phyloP scores from a whole-genome alignment of 1,139 yeast genomes.

The Magnusiomyces suaveolens region DNA sequence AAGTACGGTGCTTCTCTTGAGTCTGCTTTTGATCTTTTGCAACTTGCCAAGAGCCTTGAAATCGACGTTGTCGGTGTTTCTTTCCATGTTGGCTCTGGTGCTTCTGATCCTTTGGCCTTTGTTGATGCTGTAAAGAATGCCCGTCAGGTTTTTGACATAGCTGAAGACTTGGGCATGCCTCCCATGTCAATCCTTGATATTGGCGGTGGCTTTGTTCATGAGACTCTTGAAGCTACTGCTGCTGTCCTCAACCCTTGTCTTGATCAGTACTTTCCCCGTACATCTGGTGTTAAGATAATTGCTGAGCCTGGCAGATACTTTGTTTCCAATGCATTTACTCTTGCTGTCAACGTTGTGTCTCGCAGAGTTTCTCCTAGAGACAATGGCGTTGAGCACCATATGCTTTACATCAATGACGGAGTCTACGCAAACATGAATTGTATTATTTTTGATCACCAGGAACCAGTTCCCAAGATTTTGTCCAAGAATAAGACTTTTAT shows the following conservation, averaged over 20 bases:
- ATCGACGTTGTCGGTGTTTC: conserved; percentile 75
- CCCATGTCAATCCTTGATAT: conserved; percentile 57
- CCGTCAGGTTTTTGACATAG: conserved; percentile 56
- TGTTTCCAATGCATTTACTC: conserved; percentile 76
- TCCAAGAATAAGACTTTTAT: conserved; percentile 42
- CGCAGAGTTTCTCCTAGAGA: conserved; percentile 42
- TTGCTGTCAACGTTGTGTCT: conserved; percentile 79
- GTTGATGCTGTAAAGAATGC: conserved; percentile 68
- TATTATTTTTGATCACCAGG: conserved; percentile 84
- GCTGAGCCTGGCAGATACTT: conserved; percentile 95
- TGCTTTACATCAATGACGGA: conserved; percentile 85
- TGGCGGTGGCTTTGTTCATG: conserved; percentile 87
- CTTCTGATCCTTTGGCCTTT: conserved; percentile 62
- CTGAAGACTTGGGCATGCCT: conserved; percentile 38
- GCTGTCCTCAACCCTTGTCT: conserved; percentile 48
- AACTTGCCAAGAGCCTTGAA: conserved; percentile 50
- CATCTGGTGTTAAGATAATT: conserved; percentile 46
- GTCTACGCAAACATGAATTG: conserved; percentile 94
- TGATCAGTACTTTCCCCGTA: conserved; percentile 47
- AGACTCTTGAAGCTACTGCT: conserved; percentile 56
- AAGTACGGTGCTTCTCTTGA: conserved; percentile 76
- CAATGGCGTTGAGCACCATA: conserved; percentile 27
- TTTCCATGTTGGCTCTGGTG: conserved; percentile 95
- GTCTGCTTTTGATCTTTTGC: conserved; percentile 48
- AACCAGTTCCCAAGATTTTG: conserved; percentile 60